Conservation (phyloP, 345 rosid genomes). For the Bruguiera parviflora region DNA sequence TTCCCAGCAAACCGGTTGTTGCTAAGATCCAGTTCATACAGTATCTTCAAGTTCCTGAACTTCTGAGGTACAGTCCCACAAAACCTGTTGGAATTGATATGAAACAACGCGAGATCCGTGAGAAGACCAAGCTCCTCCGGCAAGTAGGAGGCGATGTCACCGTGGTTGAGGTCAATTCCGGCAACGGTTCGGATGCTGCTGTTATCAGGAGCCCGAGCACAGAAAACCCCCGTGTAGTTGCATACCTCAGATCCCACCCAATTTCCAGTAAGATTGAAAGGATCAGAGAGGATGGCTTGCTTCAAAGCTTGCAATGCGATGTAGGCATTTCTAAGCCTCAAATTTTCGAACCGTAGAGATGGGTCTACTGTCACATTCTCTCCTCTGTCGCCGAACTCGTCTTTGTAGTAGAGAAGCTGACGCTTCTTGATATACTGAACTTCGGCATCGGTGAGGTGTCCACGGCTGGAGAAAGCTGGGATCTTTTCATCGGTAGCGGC, state of each 20-base stretch:
- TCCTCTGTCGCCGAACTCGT: conserved; percentile 84
- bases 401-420: conserved; percentile 88
- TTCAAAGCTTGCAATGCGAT: conserved; percentile 88
- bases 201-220: conserved; percentile 61
- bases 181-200: conserved; percentile 59
- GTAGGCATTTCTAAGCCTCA: conserved; percentile 56
- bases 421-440: conserved; percentile 63
- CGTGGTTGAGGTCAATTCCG: conserved; percentile 88
- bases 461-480: conserved; percentile 37
- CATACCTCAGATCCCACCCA: conserved; percentile 79
- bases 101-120: conserved; percentile 77
- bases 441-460: conserved; percentile 53
- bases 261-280: conserved; percentile 48
- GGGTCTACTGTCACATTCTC: conserved; percentile 74
- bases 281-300: conserved; percentile 80
- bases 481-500: conserved; percentile 27
- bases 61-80: conserved; percentile 69
- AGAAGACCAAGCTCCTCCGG: conserved; percentile 79
- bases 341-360: conserved; percentile 57
- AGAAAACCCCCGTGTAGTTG: conserved; percentile 52
- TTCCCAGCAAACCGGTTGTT: conserved; percentile 81
- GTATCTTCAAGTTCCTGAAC: conserved; percentile 48
- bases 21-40: conserved; percentile 88
- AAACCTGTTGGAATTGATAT: conserved; percentile 74
- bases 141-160: conserved; percentile 74